Evolutionary conservation across 495 filamentous ascomycete genomes (phyloP).

Genomic region (Hyphodiscus hymeniophilus): DNA sequence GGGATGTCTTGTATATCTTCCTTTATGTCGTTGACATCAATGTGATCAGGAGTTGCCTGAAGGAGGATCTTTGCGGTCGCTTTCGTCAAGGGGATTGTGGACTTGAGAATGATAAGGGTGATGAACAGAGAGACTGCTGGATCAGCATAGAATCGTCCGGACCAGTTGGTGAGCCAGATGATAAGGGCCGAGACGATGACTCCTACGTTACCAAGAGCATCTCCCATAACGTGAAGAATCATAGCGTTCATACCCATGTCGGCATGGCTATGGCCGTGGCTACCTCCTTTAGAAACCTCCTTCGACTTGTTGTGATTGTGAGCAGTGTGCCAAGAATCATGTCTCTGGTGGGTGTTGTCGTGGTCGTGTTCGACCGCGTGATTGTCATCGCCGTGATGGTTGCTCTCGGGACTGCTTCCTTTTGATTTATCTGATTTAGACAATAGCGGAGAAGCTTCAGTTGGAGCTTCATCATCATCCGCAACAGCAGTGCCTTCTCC

Average conservation of each 20-base stretch:
- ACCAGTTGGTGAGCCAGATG: constrained; percentile 74
- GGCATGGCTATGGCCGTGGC: constrained; percentile 64
- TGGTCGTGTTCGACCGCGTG: constrained; percentile 5
- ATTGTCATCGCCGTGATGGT: constrained; percentile 4
- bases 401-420: constrained; percentile 12
- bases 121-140: constrained; percentile 93
- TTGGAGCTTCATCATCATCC: constrained; percentile 22
- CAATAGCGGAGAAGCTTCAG: constrained; percentile 38
- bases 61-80: constrained; percentile 91
- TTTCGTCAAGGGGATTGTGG: constrained; percentile 85
- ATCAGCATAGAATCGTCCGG: constrained; percentile 68
- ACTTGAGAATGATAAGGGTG: constrained; percentile 85
- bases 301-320: constrained; percentile 83
- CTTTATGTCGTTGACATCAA: constrained; percentile 84
- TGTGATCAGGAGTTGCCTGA: constrained; percentile 81
- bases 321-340: constrained; percentile 38
- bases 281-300: constrained; percentile 44
- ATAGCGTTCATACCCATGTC: constrained; percentile 98
- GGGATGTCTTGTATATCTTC: constrained; percentile 78
- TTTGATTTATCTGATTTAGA: constrained; percentile 14
- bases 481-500: constrained; percentile 37
- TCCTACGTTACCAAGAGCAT: constrained; percentile 93
- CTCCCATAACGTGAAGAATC: constrained; percentile 91
- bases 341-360: neutral
- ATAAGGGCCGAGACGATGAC: constrained; percentile 89